These are phyloP conservation scores for Takakia lepidozioides DNA, from an alignment of 225 moss, liverwort and hornwort species.

Conservation along the genomic window DNA sequence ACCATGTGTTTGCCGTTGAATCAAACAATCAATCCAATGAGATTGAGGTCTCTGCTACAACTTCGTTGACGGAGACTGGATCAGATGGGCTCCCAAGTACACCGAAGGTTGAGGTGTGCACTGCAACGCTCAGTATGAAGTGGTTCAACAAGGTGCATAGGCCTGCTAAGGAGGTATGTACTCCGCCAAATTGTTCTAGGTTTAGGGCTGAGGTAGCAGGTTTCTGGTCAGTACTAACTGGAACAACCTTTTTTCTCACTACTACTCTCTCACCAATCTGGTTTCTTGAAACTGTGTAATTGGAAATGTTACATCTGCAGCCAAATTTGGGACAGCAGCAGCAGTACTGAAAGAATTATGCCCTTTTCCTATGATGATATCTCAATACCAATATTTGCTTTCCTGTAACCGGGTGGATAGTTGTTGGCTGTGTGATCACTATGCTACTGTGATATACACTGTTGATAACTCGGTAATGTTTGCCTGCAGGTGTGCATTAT, in stretches of 20 bases:
- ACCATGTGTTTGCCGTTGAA: constrained; percentile 73
- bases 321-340: too few relatives aligned
- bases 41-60: constrained; percentile 41
- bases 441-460: too few relatives aligned
- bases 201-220: too few relatives aligned
- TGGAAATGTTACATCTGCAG: not conserved
- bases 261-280: not conserved
- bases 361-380: too few relatives aligned
- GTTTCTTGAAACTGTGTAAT: not conserved
- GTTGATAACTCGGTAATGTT: too few relatives aligned
- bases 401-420: too few relatives aligned
- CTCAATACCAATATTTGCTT: too few relatives aligned
- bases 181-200: not conserved
- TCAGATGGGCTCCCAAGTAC: constrained; percentile 7
- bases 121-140: constrained; percentile 73
- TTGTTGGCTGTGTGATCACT: too few relatives aligned
- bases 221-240: too few relatives aligned
- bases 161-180: constrained; percentile 28
- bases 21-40: constrained; percentile 55
- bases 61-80: constrained; percentile 25
- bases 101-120: constrained; percentile 72
- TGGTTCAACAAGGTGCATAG: constrained; percentile 53
- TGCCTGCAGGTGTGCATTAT: too few relatives aligned
- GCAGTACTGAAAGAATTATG: not conserved
- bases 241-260: not conserved